Evolutionary conservation across 768 basidiomycete species (phyloP), one percentile per base, ranked within the genome.

Genomic region (Lactifluus piperatus): DNA sequence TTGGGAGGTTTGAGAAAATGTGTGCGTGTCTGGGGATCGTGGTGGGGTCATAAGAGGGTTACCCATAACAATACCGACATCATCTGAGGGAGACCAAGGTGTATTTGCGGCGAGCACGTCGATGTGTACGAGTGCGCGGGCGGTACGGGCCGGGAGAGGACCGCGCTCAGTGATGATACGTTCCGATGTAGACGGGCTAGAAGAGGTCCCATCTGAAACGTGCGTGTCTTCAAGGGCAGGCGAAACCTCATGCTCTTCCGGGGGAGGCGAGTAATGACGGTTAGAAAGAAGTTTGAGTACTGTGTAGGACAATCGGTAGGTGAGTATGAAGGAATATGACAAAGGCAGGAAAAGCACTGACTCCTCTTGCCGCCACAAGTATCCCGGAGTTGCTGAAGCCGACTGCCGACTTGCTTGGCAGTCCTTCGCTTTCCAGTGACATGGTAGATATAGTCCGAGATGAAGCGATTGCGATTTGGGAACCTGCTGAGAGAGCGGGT

Each of bases 391-490:
- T 89, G 87, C 68, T 90, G 88, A 32, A 90, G 74, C 56, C 88
- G 85, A 67, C 85, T 87, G 57, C 88, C 87, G 48, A 90, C 87
- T 71, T 89, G 87, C 69, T 89, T 89, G 24, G 87, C 80, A 8
- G 85, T 84, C 59, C 88, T 78, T 60, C 78, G 75, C 69, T 84
- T 82, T 24, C 87, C 85, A 0, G 88, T 90, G 62, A 77, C 79
- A 36, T 76, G 75, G 67, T 75, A 81, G 68, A 90, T 88, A 71
- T 85, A 83, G 63, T 90, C 85, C 52, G 87, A 86, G 62, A 89
- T 86, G 71, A 88, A 90, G 48, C 84, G 79, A 71, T 90, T 90
- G 57, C 88, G 77, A 78, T 86, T 81, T 37, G 88, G 88, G 67
- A 85, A 88, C 51, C 88, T 80, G 24, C 86, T 86, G 3, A 89